Conservation (phyloP, 331 rosid species). For the Malus hybrid region DNA sequence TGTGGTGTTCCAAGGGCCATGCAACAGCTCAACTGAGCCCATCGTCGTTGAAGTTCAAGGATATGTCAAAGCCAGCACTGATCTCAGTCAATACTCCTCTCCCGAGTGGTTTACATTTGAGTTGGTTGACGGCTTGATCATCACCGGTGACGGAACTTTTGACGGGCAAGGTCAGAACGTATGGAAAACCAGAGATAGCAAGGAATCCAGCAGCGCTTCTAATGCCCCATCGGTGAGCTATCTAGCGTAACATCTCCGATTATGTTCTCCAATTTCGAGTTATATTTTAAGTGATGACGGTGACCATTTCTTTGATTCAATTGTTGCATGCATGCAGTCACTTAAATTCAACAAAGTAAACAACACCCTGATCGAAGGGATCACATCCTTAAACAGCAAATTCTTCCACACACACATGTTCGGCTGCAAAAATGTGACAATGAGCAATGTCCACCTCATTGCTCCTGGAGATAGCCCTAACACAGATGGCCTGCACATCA, state of each 20-base stretch:
- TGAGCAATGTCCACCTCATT: constrained; percentile 11
- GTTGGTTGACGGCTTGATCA: constrained; percentile 21
- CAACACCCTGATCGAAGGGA: constrained; percentile 23
- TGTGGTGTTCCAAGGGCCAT: constrained; percentile 56
- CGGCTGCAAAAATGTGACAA: constrained; percentile 13
- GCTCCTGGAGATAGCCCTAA: constrained; percentile 61
- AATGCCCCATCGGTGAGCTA: constrained; percentile 37
- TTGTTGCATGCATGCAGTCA: constrained; percentile 28
- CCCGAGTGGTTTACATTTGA: constrained; percentile 56
- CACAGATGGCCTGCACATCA: constrained; percentile 67
- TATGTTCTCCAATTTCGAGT: too few species aligned
- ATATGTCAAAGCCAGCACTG: constrained; percentile 36
- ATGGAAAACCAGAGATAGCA: constrained; percentile 33
- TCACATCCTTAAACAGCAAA: constrained; percentile 49
- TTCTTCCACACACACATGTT: constrained; percentile 39
- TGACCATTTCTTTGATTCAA: background rate
- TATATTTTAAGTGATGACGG: background rate
- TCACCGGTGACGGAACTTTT: constrained; percentile 51
- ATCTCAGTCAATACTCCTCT: constrained; percentile 24
- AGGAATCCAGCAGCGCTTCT: constrained; percentile 10
- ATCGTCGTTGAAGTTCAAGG: constrained; percentile 43
- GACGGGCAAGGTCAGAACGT: constrained; percentile 52
- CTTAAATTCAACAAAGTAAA: constrained; percentile 33
- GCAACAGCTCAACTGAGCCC: constrained; percentile 32
- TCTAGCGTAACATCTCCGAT: too few species aligned